These are phyloP conservation scores for Pseudonitzschia delicatissima DNA, from an alignment of 108 stramenopile species.

Conservation along the genomic window DNA sequence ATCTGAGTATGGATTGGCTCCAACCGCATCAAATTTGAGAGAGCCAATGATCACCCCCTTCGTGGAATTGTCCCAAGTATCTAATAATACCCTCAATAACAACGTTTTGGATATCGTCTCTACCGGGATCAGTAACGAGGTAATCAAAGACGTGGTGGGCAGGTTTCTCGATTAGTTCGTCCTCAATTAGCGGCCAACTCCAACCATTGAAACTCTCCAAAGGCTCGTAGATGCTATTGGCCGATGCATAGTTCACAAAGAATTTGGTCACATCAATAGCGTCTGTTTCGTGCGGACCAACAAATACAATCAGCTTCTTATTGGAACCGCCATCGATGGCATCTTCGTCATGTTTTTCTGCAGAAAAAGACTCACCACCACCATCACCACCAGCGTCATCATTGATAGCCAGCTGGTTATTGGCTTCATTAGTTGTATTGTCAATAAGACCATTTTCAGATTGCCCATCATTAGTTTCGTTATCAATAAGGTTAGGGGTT, in stretches of 20 bases:
- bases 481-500: no score
- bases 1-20: constrained; percentile 3
- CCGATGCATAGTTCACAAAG: constrained; percentile 8
- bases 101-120: constrained; percentile 8
- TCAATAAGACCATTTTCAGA: no score
- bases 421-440: no score
- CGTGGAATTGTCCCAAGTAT: constrained; percentile 7
- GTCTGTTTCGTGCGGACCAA: constrained; percentile 25
- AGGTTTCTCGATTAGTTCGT: constrained; percentile 2
- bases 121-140: constrained; percentile 4
- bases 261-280: constrained; percentile 13
- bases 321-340: not conserved
- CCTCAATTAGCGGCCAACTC: constrained; percentile 12
- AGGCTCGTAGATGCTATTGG: not conserved
- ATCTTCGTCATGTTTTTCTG: no score
- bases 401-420: no score
- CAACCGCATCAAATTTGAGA: constrained; percentile 10
- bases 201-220: constrained; percentile 19
- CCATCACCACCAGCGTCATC: no score
- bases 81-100: constrained; percentile 2
- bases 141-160: constrained; percentile 8
- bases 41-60: constrained; percentile 23
- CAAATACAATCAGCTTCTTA: constrained; percentile 22
- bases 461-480: no score
- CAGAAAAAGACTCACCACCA: no score